These are phyloP conservation scores for Syzygium grande DNA, from an alignment of 345 rosid species.

Conservation along the genomic window DNA sequence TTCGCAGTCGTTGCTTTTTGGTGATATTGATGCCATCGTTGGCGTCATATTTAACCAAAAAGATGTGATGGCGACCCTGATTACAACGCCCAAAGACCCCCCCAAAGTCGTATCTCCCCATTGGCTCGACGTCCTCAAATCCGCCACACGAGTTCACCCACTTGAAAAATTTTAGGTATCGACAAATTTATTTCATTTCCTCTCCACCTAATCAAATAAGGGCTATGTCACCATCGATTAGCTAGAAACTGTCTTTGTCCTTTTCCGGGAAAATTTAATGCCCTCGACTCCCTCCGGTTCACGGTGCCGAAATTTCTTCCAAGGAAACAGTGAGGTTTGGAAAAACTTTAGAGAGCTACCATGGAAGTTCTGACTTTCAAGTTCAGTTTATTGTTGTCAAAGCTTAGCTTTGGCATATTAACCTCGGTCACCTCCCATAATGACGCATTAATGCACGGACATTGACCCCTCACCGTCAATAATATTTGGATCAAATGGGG, in stretches of 20 bases:
- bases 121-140: not conserved
- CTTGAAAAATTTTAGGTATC: not conserved
- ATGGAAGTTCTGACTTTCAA: not conserved
- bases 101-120: conserved; percentile 6
- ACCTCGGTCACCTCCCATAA: not conserved
- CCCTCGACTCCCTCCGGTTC: not conserved
- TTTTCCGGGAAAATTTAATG: not conserved
- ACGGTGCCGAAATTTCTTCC: not conserved
- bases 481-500: not conserved
- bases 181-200: not conserved
- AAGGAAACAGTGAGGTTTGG: not conserved
- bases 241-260: not conserved
- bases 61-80: not conserved
- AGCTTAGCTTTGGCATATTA: not conserved
- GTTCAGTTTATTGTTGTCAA: not conserved
- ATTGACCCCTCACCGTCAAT: conserved; percentile 18
- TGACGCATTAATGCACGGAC: conserved; percentile 4
- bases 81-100: not conserved
- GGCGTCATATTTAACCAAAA: conserved; percentile 2
- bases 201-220: conserved; percentile 9
- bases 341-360: not conserved
- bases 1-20: conserved; percentile 8
- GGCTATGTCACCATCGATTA: not conserved
- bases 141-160: conserved; percentile 8
- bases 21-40: conserved; percentile 20